Evolutionary conservation across 2,329 filamentous ascomycete genomes (phyloP), one percentile per base, ranked within the genome.

Genomic region (Pleomassaria siparia): DNA sequence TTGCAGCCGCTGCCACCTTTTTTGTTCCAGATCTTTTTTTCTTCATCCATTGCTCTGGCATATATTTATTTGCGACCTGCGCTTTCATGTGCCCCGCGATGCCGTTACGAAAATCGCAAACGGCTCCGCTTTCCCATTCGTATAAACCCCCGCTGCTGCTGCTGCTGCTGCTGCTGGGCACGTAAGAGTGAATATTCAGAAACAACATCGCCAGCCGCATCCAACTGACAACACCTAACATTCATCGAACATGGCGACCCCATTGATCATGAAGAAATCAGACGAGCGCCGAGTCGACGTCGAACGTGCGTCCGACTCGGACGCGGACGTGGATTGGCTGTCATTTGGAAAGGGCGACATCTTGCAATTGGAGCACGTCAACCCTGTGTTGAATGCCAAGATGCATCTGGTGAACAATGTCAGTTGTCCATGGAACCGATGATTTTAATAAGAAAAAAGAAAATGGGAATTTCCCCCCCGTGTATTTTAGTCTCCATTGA

Each of bases 351-450:
- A 73, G 44, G 69, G 66, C 33, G 83, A 87, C 56, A 68, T 87
- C 20, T 73, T 87, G 12, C 75, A 73, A 4, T 68, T 76, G 44
- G 80, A 86, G 64, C 76, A 81, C 58, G 69, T 81, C 22, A 84
- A 87, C 60, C 80, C 82, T 4, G 82, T 79, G 1, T 70, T 87
- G 36, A 81, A 81, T 56, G 78, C 78, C 32, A 87, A 88, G 66
- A 88, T 87, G 83, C 78, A 84, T 56, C 73, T 88, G 22, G 79
- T 88, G 50, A 88, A 88, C 62, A 80, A 88, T 66, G 82, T 82
- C 58, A 70, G 79, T 57, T n/a, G n/a, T n/a, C n/a, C n/a, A n/a
- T n/a, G n/a, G n/a, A n/a, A n/a, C n/a, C n/a, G n/a, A n/a, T n/a
- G n/a, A n/a, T n/a, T n/a, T n/a, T n/a, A n/a, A n/a, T n/a, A n/a